Percentiles rank a stretch among this genome's conserved stretches.
phyloP scores from a whole-genome alignment of 371 early-diverging fungal genomes.

The Cladochytrium tenue region DNA sequence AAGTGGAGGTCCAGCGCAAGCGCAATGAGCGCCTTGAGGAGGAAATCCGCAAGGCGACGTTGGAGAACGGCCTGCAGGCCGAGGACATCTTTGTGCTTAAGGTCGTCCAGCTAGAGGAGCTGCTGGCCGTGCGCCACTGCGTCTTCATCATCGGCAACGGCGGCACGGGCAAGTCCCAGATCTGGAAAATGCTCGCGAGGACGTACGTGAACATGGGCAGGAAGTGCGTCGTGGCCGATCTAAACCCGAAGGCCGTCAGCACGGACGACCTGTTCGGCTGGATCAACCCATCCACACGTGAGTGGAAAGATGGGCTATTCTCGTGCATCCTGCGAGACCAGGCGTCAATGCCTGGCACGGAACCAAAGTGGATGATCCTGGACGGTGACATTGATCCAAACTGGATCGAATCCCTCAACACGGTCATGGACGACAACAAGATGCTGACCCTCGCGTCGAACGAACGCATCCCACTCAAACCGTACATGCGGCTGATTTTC shows the following conservation, averaged over 20 bases:
- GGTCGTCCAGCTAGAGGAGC: constrained; percentile 63
- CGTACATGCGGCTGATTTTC: constrained; percentile 65
- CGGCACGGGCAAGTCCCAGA: constrained; percentile 64
- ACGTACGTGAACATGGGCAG: constrained; percentile 61
- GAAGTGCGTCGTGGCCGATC: constrained; percentile 55
- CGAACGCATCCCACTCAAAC: constrained; percentile 70
- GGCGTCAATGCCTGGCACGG: constrained; percentile 55
- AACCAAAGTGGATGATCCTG: constrained; percentile 67
- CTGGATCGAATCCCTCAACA: constrained; percentile 74
- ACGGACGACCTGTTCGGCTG: constrained; percentile 67
- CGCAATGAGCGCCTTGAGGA: constrained; percentile 59
- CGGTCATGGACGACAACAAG: constrained; percentile 74
- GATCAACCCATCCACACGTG: constrained; percentile 65
- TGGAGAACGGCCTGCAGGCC: constrained; percentile 61
- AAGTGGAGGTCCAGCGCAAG: constrained; percentile 61
- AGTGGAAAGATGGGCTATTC: constrained; percentile 70
- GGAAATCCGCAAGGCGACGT: constrained; percentile 59
- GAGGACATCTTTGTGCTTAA: constrained; percentile 67
- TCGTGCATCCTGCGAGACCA: constrained; percentile 61
- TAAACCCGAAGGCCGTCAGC: constrained; percentile 68
- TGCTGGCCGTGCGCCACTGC: constrained; percentile 66
- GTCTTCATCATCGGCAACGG: constrained; percentile 67
- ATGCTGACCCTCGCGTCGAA: constrained; percentile 66
- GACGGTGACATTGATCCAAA: constrained; percentile 67
- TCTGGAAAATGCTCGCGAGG: constrained; percentile 64